A percentile compares a stretch with the other conserved stretches of the same genome.
These are phyloP conservation scores for Remersonia thermophila DNA, from an alignment of 2,329 filamentous ascomycete genomes.

Conservation along the genomic window DNA sequence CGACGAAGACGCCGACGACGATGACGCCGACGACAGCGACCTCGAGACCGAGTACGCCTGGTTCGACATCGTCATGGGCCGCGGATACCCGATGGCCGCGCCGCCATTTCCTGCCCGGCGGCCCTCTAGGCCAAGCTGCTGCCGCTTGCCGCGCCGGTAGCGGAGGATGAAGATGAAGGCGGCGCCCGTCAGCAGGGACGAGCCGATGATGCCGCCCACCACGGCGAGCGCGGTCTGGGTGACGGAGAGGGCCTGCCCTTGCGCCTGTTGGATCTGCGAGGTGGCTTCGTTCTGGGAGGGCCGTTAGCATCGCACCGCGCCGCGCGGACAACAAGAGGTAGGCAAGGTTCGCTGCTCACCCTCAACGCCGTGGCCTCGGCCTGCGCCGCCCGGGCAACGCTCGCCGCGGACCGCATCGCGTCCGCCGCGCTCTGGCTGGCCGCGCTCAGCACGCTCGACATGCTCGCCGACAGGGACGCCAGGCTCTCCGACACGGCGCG, in stretches of 20 bases:
- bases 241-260: slow-evolving; percentile 28
- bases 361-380: slow-evolving; percentile 22
- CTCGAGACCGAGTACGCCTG: slow-evolving; percentile 10
- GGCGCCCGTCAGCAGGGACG: slow-evolving; percentile 27
- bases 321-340: background rate
- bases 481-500: slow-evolving; percentile 17
- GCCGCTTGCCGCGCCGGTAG: slow-evolving; percentile 16
- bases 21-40: too few species aligned
- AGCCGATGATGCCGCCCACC: slow-evolving; percentile 30
- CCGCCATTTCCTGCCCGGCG: slow-evolving; percentile 4
- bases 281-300: slow-evolving; percentile 21
- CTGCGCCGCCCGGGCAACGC: slow-evolving; percentile 20
- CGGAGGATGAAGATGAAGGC: slow-evolving; percentile 26
- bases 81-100: slow-evolving; percentile 16
- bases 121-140: slow-evolving; percentile 3
- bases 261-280: slow-evolving; percentile 22
- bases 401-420: slow-evolving; percentile 16
- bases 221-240: slow-evolving; percentile 31
- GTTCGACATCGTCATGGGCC: slow-evolving; percentile 7
- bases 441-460: slow-evolving; percentile 18
- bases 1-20: too few species aligned
- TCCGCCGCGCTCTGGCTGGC: slow-evolving; percentile 17
- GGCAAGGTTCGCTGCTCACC: slow-evolving; percentile 17
- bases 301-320: too few species aligned
- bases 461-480: slow-evolving; percentile 12